Conservation (phyloP, 1,284 basidiomycete genomes). For the Entoloma clypeatum region DNA sequence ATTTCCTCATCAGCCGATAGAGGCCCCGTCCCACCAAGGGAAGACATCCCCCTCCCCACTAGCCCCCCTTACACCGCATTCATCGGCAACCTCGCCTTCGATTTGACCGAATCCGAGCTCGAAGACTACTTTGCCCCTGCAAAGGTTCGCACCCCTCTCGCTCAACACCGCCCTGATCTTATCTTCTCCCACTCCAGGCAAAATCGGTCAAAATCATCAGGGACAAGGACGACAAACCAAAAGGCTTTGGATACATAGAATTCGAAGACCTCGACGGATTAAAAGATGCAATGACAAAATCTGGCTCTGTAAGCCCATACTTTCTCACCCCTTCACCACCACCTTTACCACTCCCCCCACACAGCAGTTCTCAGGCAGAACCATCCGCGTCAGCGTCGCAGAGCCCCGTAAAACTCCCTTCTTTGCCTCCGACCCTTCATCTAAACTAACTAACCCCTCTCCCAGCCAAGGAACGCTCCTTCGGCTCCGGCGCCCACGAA, state of each 20-base stretch:
- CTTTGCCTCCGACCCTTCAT: slow-evolving; percentile 3
- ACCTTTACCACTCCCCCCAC: slow-evolving; percentile 12
- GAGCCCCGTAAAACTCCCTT: slow-evolving; percentile 75
- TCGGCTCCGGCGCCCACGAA: slow-evolving; percentile 44
- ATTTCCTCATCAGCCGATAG: slow-evolving; percentile 52
- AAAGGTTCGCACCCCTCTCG: slow-evolving; percentile 43
- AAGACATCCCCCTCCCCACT: slow-evolving; percentile 93
- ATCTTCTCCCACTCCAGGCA: slow-evolving; percentile 40
- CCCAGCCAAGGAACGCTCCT: slow-evolving; percentile 69
- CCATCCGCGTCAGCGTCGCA: slow-evolving; percentile 89
- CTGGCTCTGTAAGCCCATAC: slow-evolving; percentile 50
- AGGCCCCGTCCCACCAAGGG: slow-evolving; percentile 56
- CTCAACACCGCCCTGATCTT: slow-evolving; percentile 3
- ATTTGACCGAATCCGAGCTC: slow-evolving; percentile 83
- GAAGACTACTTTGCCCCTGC: slow-evolving; percentile 72
- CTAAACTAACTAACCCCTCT: slow-evolving; percentile 9
- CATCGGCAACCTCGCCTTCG: slow-evolving; percentile 94
- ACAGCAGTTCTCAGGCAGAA: slow-evolving; percentile 74
- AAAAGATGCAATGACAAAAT: slow-evolving; percentile 75
- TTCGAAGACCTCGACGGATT: slow-evolving; percentile 82
- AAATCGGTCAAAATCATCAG: slow-evolving; percentile 91
- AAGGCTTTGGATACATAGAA: slow-evolving; percentile 98
- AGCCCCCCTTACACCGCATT: slow-evolving; percentile 95
- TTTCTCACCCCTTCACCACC: slow-evolving; percentile 2
- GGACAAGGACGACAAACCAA: slow-evolving; percentile 88